Evolutionary conservation across 352 stramenopile genomes (phyloP).

Genomic region (Globisporangium barbulae): DNA sequence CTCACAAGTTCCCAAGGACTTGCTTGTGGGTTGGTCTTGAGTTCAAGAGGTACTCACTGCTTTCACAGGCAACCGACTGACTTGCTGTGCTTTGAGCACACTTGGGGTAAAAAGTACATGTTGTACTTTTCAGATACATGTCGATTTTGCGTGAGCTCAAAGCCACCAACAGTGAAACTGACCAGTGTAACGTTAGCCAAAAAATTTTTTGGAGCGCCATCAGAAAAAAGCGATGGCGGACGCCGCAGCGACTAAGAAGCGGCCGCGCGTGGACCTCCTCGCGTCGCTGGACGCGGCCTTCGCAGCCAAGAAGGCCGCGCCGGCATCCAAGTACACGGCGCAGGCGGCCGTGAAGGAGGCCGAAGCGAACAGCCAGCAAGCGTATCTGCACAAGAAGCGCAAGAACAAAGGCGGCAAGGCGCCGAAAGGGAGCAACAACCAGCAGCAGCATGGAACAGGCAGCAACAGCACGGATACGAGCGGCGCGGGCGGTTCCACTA

Average conservation of each 20-base stretch:
- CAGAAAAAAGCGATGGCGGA: constrained; percentile 18
- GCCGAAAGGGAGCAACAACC: constrained; percentile 8
- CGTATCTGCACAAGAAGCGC: constrained; percentile 62
- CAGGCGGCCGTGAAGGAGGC: constrained; percentile 40
- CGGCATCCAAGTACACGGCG: constrained; percentile 64
- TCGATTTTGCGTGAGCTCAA: no score
- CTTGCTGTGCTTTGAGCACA: no score
- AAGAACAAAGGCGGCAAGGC: constrained; percentile 31
- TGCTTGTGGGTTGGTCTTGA: no score
- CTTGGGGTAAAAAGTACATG: no score
- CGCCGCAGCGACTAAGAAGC: constrained; percentile 43
- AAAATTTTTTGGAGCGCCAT: no score
- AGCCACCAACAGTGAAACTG: no score
- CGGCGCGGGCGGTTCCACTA: constrained; percentile 12
- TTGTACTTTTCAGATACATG: no score
- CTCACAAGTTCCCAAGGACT: no score
- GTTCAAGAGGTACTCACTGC: no score
- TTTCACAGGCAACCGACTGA: no score
- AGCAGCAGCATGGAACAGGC: constrained; percentile 3
- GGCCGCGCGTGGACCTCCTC: constrained; percentile 62
- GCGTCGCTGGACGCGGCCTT: constrained; percentile 77
- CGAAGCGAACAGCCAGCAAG: constrained; percentile 49
- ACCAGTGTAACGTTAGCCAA: no score
- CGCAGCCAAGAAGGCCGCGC: constrained; percentile 26
- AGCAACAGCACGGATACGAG: constrained; percentile 5